A percentile compares a stretch with the other conserved stretches of the same genome.
phyloP scores from a whole-genome alignment of 495 filamentous ascomycete genomes.

The Talaromyces adpressus region DNA sequence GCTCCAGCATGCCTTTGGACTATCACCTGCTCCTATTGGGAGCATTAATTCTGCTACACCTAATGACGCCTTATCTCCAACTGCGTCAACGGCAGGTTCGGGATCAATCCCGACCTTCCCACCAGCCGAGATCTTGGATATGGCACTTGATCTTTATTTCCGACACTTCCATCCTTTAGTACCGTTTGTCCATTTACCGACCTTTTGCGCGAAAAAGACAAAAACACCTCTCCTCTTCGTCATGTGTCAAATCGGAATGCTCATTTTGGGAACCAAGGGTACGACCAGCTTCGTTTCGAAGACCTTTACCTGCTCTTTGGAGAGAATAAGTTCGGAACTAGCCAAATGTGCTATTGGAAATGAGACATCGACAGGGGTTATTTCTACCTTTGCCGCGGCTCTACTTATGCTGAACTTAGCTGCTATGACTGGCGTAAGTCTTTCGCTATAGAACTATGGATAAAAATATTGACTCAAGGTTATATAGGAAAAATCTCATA shows the following conservation, averaged over 20 bases:
- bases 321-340: slow-evolving; percentile 35
- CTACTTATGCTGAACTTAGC: slow-evolving; percentile 42
- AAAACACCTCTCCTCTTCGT: slow-evolving; percentile 34
- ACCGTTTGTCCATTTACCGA: slow-evolving; percentile 45
- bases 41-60: not conserved
- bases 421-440: slow-evolving; percentile 41
- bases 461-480: too few species aligned
- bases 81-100: slow-evolving; percentile 10
- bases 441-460: too few species aligned
- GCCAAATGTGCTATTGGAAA: slow-evolving; percentile 29
- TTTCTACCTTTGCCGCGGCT: slow-evolving; percentile 40
- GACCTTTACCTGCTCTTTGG: slow-evolving; percentile 34
- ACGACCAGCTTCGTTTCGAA: slow-evolving; percentile 39
- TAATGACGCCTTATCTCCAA: slow-evolving; percentile 18
- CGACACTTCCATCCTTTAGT: slow-evolving; percentile 43
- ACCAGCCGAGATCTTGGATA: slow-evolving; percentile 46
- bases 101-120: slow-evolving; percentile 32
- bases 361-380: slow-evolving; percentile 27
- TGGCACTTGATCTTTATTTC: slow-evolving; percentile 48
- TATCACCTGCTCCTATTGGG: not conserved
- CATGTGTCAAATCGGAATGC: slow-evolving; percentile 48
- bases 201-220: slow-evolving; percentile 41
- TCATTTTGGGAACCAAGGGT: slow-evolving; percentile 42
- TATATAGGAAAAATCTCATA: slow-evolving; percentile 34
- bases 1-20: slow-evolving; percentile 31